Percentiles rank a stretch among this genome's conserved stretches.
Evolutionary conservation across 2,329 filamentous ascomycete genomes (phyloP).

Genomic region (Fusarium agapanthi): DNA sequence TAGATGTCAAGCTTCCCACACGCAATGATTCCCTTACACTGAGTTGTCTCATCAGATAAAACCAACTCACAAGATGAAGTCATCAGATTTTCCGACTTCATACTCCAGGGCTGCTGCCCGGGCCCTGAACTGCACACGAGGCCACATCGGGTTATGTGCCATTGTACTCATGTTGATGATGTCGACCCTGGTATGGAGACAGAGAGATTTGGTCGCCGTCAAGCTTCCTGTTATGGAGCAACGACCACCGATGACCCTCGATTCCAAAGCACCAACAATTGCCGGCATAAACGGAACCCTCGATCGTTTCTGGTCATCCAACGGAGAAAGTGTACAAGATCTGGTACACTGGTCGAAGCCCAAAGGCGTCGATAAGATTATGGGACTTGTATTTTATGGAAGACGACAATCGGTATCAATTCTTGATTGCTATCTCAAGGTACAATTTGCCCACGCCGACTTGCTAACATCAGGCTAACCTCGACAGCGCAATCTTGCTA

Average conservation of each 20-base stretch:
- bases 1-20: slow-evolving; percentile 1
- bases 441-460: slow-evolving; percentile 12
- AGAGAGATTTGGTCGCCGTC: slow-evolving; percentile 22
- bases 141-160: slow-evolving; percentile 25
- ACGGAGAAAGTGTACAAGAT: slow-evolving; percentile 27
- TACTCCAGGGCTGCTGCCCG: background rate
- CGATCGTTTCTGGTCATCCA: slow-evolving; percentile 38
- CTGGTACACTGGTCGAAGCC: slow-evolving; percentile 34
- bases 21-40: background rate
- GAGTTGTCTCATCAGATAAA: background rate
- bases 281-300: background rate
- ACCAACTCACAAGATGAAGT: slow-evolving; percentile 16
- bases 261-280: background rate
- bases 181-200: slow-evolving; percentile 27
- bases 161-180: slow-evolving; percentile 31
- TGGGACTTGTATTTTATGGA: slow-evolving; percentile 58
- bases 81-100: background rate
- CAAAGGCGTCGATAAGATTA: slow-evolving; percentile 44
- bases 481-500: slow-evolving; percentile 52
- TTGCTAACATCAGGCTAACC: background rate
- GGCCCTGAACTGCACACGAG: slow-evolving; percentile 19
- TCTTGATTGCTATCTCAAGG: slow-evolving; percentile 57
- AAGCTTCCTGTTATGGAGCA: slow-evolving; percentile 14
- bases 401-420: slow-evolving; percentile 55
- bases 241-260: background rate